Evolutionary conservation across 1,139 yeast genomes (phyloP), one percentile per base, ranked within the genome.

Genomic region (Suhomyces wounanorum): DNA sequence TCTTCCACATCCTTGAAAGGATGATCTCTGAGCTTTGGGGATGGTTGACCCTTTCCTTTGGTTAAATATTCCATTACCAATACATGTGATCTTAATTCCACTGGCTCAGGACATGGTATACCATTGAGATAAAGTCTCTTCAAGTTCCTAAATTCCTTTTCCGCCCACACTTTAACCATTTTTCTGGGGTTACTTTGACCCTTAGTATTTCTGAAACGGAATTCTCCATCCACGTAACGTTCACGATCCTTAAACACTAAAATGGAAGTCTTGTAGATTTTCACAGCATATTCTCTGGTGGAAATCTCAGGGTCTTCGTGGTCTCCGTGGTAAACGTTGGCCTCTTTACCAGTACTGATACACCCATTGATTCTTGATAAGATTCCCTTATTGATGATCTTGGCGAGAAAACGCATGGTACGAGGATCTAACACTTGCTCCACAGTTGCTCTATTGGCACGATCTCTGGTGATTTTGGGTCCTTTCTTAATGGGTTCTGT

Each of bases 101-200:
- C 69, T 1, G 99, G 99, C 64, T 89, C 87, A 0, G 99, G 99
- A 49, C 92, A 87, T 13, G 96, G 96, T 44, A 95, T 88, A 0
- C 96, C 96, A 52, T 84, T 80, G 46, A 79, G 70, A 65, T 88
- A 76, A 23, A 95, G 76, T 64, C 99, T 78, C 64, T 89, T 92
- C 67, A 95, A 76, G 65, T 95, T 95, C 51, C 99, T 74, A 60
- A 91, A 92, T 69, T 95, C 99, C 64, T 95, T 95, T 66, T 95
- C 99, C 0, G 99, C 99, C 99, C 99, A 95, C 33, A 92, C 79
- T 66, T 90, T 89, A 54, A 95, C 97, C 98, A 95, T 94, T 65
- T 92, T 92, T 61, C 99, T 79, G 8, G 99, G 98, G 62, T 95
- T 95, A 59, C 91, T 90, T 62, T 90, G 92, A 53, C 81, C 82